Base-by-base conservation (phyloP, 805 yeast species). In the Clavispora vitiphila region DNA sequence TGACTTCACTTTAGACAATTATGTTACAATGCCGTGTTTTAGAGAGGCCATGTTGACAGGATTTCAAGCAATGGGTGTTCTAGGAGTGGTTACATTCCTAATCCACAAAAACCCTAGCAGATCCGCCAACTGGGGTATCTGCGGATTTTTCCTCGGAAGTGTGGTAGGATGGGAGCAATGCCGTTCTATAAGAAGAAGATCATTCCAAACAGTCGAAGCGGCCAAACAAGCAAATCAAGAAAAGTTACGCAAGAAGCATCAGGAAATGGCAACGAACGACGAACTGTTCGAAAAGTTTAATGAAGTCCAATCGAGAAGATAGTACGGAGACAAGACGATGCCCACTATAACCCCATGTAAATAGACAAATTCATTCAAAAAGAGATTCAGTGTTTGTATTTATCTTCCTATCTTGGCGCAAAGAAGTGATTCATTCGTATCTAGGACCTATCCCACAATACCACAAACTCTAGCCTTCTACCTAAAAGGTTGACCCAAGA, bases 91-190 rank as follows among this genome's bases (percentile, higher is more conserved):
- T 22, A 81, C 85, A 27, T 80, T 83, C 42, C 56, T 83, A 25
- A 78, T 81, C 39, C 87, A 81, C 54, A 81, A 81, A 54, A 77
- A 78, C 38, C 72, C 82, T 0, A 58, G 67, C 8, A 74, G 74
- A 46, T 81, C 95, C 1, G 69, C 78, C 12, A 86, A 90, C 56
- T 90, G 96, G 96, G 82, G 83, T 8, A 71, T 86, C 38, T 84
- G 85, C 29, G 95, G 93, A 3, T 77, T 88, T 49, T 62, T 86
- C 42, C 58, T 88, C 16, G 96, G 96, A 1, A 80, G 86, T 35
- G 72, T 86, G 0, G 80, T 86, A 21, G 86, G 95, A 1, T 90
- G 96, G 96, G 96, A 90, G 58, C 96, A 88, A 62, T 90, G 98
- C 61, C 72, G 96, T 44, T 71, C 79, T 37, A 72, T 78, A 36